These are phyloP conservation scores for Hypomontagnella monticulosa DNA, from an alignment of 495 filamentous ascomycete species.

Conservation along the genomic window DNA sequence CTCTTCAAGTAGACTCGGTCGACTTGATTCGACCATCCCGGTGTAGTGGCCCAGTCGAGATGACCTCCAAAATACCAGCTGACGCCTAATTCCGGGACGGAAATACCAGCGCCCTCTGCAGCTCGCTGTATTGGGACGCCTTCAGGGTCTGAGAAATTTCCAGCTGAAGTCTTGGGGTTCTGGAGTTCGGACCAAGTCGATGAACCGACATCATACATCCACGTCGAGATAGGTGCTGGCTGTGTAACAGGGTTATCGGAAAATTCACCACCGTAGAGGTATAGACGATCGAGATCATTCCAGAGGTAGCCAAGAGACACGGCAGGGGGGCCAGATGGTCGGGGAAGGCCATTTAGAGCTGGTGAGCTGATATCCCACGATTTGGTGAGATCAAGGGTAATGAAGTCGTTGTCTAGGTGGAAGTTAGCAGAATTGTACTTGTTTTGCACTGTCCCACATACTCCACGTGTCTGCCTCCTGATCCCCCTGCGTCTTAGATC, in stretches of 20 bases:
- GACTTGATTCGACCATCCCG: slow-evolving; percentile 72
- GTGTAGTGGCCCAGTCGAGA: slow-evolving; percentile 71
- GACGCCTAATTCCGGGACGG: slow-evolving; percentile 70
- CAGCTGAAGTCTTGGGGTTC: slow-evolving; percentile 63
- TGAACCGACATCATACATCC: slow-evolving; percentile 70
- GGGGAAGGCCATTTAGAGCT: slow-evolving; percentile 66
- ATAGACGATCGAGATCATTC: slow-evolving; percentile 72
- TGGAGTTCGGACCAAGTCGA: slow-evolving; percentile 69
- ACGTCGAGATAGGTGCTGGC: slow-evolving; percentile 66
- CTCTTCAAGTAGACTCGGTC: slow-evolving; percentile 73
- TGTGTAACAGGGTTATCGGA: slow-evolving; percentile 64
- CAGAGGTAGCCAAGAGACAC: slow-evolving; percentile 77
- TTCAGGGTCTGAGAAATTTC: slow-evolving; percentile 64
- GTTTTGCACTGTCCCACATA: slow-evolving; percentile 46
- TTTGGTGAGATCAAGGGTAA: slow-evolving; percentile 70
- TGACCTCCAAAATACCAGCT: slow-evolving; percentile 84
- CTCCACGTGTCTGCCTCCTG: slow-evolving; percentile 72
- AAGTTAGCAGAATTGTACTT: slow-evolving; percentile 32
- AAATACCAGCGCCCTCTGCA: slow-evolving; percentile 76
- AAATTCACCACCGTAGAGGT: slow-evolving; percentile 76
- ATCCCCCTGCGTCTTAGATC: slow-evolving; percentile 58
- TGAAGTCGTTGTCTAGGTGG: slow-evolving; percentile 71
- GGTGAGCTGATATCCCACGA: slow-evolving; percentile 73
- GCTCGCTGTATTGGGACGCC: slow-evolving; percentile 66
- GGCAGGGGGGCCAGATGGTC: slow-evolving; percentile 73